Conservation (phyloP, 2,329 filamentous ascomycete species). For the Diaporthe capsici region DNA sequence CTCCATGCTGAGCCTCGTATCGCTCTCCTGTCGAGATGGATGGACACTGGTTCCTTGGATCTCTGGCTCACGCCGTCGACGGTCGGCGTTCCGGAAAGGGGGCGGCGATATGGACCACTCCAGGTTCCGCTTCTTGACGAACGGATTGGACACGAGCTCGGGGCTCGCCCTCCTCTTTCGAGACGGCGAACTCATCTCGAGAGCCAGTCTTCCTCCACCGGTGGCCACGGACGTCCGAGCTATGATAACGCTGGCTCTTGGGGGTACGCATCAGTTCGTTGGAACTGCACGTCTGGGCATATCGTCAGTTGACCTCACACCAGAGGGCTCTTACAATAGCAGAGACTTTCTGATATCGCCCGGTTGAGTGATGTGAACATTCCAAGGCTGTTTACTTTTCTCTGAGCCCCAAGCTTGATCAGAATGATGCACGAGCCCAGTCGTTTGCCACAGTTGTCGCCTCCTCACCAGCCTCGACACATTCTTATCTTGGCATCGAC, state of each 20-base stretch:
- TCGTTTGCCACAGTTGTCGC: not conserved
- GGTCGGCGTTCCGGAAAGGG: slow-evolving; percentile 47
- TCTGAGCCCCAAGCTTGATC: not conserved
- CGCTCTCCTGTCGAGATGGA: not conserved
- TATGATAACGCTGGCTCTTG: not conserved
- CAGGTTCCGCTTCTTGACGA: slow-evolving; percentile 63
- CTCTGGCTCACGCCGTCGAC: slow-evolving; percentile 37
- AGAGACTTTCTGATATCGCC: too few relatives aligned
- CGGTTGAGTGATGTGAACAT: too few relatives aligned
- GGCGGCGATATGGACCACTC: slow-evolving; percentile 52
- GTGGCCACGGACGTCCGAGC: slow-evolving; percentile 48
- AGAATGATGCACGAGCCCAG: not conserved
- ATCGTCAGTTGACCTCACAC: not conserved
- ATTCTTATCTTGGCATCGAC: not conserved
- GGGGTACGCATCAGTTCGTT: too few relatives aligned
- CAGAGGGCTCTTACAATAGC: not conserved
- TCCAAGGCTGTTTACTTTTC: too few relatives aligned
- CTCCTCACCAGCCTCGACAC: not conserved
- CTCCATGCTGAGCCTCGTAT: not conserved
- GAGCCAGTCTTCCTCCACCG: slow-evolving; percentile 39
- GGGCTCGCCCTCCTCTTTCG: slow-evolving; percentile 45
- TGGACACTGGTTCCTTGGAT: not conserved
- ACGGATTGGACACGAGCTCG: slow-evolving; percentile 59
- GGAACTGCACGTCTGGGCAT: not conserved
- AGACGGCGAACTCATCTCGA: slow-evolving; percentile 20